These are phyloP conservation scores for Phyllosticta citribraziliensis DNA, from an alignment of 2,329 filamentous ascomycete genomes.

Conservation along the genomic window DNA sequence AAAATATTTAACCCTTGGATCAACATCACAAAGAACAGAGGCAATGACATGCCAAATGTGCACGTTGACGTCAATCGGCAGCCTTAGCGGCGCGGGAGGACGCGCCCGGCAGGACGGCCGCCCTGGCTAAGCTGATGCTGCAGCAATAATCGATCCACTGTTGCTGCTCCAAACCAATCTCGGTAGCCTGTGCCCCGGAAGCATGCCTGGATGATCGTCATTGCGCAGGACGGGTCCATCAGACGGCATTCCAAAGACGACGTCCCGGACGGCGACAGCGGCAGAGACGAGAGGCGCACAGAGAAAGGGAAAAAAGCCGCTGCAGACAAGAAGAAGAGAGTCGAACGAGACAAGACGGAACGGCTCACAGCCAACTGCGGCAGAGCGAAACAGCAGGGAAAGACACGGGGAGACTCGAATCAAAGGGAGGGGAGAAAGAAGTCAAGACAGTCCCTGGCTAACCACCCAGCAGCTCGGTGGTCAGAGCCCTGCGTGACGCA, in stretches of 20 bases:
- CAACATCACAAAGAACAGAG: not conserved
- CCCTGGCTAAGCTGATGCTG: not conserved
- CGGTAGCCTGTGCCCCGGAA: not conserved
- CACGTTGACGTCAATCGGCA: constrained; percentile 9
- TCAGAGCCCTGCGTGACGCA: not conserved
- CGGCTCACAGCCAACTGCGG: not conserved
- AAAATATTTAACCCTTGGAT: not conserved
- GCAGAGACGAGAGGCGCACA: not conserved
- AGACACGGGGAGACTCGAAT: not conserved
- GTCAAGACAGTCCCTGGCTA: not conserved
- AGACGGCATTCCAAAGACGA: not conserved
- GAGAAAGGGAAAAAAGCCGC: not conserved
- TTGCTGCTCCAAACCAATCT: not conserved
- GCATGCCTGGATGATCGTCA: not conserved
- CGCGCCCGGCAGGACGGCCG: constrained; percentile 1
- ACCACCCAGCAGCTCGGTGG: not conserved
- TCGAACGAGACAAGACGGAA: not conserved
- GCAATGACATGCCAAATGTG: not conserved
- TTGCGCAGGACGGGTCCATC: not conserved
- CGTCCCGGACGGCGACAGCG: no score
- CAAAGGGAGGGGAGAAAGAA: not conserved
- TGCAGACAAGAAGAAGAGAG: not conserved
- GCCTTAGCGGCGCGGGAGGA: constrained; percentile 9
- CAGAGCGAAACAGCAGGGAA: not conserved
- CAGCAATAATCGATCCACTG: not conserved